These are phyloP conservation scores for Euphorbia lathyris DNA, from an alignment of 345 rosid genomes.

Conservation along the genomic window DNA sequence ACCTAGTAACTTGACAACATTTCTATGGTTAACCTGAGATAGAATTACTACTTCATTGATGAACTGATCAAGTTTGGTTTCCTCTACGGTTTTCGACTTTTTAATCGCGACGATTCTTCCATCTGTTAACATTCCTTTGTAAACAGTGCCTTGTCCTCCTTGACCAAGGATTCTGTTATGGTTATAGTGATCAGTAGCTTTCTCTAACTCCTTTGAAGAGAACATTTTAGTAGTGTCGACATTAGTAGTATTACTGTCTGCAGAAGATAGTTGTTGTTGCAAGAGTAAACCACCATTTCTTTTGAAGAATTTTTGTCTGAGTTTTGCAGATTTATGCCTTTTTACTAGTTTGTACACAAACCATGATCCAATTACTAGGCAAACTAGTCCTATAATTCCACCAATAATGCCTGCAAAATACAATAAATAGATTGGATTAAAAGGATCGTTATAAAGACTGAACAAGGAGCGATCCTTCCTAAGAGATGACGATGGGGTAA, in stretches of 20 bases:
- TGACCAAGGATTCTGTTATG: constrained; percentile 2
- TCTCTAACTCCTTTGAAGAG: constrained; percentile 1
- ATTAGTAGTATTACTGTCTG: not conserved
- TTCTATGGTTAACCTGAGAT: constrained; percentile 4
- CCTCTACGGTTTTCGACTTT: not conserved
- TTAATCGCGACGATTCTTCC: constrained; percentile 5
- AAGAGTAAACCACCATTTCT: constrained; percentile 18
- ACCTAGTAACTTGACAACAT: constrained; percentile 6
- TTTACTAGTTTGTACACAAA: constrained; percentile 3
- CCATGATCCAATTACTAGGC: not conserved
- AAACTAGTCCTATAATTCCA: constrained; percentile 1
- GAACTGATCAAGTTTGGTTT: not conserved
- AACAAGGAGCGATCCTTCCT: too few relatives aligned
- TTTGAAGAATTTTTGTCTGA: constrained; percentile 10
- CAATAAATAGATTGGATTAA: not conserved
- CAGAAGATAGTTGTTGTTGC: constrained; percentile 14
- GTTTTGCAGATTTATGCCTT: not conserved
- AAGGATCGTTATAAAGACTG: too few relatives aligned
- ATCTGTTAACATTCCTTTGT: constrained; percentile 3
- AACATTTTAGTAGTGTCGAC: not conserved
- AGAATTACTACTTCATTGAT: constrained; percentile 5
- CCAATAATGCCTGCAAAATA: constrained; percentile 5
- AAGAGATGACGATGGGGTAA: too few relatives aligned
- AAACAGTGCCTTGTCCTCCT: constrained; percentile 10
- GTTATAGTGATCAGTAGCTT: not conserved